Conservation (phyloP, 2,329 filamentous ascomycete species). For the Colletotrichum salicis region DNA sequence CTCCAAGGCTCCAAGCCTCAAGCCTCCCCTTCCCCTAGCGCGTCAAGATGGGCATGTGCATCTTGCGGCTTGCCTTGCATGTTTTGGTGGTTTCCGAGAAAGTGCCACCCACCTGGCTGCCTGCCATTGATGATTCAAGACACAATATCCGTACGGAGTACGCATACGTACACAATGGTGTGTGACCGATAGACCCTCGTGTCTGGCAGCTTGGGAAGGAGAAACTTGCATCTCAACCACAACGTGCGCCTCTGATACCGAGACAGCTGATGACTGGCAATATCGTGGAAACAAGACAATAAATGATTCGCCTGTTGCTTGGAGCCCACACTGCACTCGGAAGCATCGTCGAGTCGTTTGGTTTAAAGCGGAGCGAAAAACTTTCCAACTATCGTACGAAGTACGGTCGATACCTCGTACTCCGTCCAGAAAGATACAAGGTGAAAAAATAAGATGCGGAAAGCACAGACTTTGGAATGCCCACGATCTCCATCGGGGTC, state of each 20-base stretch:
- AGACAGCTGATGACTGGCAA: slow-evolving; percentile 20
- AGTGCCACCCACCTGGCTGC: slow-evolving; percentile 28
- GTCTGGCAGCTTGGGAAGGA: slow-evolving; percentile 18
- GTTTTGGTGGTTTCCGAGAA: slow-evolving; percentile 33
- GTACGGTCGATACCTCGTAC: neutral
- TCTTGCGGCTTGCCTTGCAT: slow-evolving; percentile 35
- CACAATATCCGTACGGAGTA: too few species aligned
- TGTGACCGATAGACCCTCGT: neutral
- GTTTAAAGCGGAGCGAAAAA: neutral
- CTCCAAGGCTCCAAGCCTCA: slow-evolving; percentile 6
- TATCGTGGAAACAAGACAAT: neutral
- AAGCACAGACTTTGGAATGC: slow-evolving; percentile 16
- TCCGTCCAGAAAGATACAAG: neutral
- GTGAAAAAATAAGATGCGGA: neutral
- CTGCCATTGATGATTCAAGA: slow-evolving; percentile 1
- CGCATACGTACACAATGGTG: neutral
- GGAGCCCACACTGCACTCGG: slow-evolving; percentile 1
- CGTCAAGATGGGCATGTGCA: slow-evolving; percentile 32
- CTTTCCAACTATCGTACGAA: neutral
- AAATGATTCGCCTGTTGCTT: neutral
- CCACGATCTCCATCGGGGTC: slow-evolving; percentile 27
- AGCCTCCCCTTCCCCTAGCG: slow-evolving; percentile 6
- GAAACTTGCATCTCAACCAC: slow-evolving; percentile 38
- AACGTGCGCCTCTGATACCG: slow-evolving; percentile 28
- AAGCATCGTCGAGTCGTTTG: neutral